Evolutionary conservation across 495 filamentous ascomycete genomes (phyloP), one percentile per base, ranked within the genome.

Genomic region (Massariosphaeria phaeospora): DNA sequence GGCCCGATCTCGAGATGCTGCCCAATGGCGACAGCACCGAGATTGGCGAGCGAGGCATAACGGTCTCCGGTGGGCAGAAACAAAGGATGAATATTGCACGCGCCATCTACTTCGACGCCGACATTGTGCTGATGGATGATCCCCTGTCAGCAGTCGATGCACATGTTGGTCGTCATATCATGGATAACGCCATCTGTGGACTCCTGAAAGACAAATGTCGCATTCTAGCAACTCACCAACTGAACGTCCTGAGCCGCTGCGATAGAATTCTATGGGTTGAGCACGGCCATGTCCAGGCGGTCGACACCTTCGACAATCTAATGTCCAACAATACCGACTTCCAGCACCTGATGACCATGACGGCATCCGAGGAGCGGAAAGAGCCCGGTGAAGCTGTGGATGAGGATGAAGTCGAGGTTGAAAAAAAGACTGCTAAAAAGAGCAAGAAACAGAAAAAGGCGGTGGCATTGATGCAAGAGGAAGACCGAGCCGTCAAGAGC

Each of bases 221-320:
- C 26, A 85, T 97, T 27, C 76, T 98, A 30, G 93, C 91, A 3
- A 98, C 93, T 0, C 93, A 98, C 69, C 93, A 96, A 66, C 79
- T 96, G 5, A 90, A 93, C 72, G 91, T 97, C 21, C 78, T 96
- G 13, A 86, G 79, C 59, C 86, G 91, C 24, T 95, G 89, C 64
- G 89, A 96, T 64, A 77, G 91, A 13, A 87, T 97, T 55, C 79
- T 96, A 26, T 90, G 88, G 81, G 87, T 98, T 81, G 83, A 96
- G 35, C 81, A 83, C 7, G 93, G 93, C 20, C 80, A 72, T 39
- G 85, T 98, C 39, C 78, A 84, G 62, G 87, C 87, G 2, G 75
- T 96, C 41, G 91, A 89, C 59, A 95, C 91, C 1, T 96, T 89
- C 61, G 79, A 88, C 34, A 88, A 94, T 45, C 74, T 97, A 24